These are phyloP conservation scores for Aeminium ludgeri DNA, from an alignment of 495 filamentous ascomycete species.

Conservation along the genomic window DNA sequence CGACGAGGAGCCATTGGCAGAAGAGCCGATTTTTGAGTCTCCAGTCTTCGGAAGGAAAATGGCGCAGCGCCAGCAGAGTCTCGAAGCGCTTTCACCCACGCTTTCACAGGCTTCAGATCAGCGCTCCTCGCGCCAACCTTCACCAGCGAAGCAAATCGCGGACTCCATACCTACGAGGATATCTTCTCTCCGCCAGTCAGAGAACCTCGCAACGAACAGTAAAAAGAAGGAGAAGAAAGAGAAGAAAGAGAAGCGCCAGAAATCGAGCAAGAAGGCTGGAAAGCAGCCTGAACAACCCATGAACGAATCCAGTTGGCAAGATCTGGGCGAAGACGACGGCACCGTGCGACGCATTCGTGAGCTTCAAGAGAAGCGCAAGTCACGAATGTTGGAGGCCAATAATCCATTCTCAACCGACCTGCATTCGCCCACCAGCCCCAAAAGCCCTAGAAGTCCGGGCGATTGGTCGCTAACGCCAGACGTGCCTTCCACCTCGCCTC, in stretches of 20 bases:
- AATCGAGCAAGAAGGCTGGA: neutral
- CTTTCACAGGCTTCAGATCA: neutral
- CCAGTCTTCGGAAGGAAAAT: slow-evolving; percentile 2
- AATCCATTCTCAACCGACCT: neutral
- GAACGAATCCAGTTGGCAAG: slow-evolving; percentile 14
- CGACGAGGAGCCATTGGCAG: slow-evolving; percentile 2
- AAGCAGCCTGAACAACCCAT: slow-evolving; percentile 1
- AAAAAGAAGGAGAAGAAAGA: slow-evolving; percentile 1
- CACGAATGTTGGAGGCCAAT: slow-evolving; percentile 9
- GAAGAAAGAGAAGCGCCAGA: slow-evolving; percentile 8
- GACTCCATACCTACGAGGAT: slow-evolving; percentile 14
- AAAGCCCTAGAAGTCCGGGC: neutral
- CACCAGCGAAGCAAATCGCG: slow-evolving; percentile 1
- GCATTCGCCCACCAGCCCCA: neutral
- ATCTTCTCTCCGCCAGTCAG: slow-evolving; percentile 11
- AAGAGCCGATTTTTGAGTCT: slow-evolving; percentile 1
- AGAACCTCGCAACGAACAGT: neutral
- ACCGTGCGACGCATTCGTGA: slow-evolving; percentile 17
- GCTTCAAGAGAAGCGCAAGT: slow-evolving; percentile 12
- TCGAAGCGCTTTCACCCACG: neutral
- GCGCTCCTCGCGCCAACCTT: no score
- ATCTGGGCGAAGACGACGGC: slow-evolving; percentile 17
- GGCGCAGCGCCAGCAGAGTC: neutral
- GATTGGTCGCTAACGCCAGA: neutral
- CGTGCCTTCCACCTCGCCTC: neutral